Evolutionary conservation across 257 asterid genomes (phyloP).

Genomic region (Solanum ossicruentum): DNA sequence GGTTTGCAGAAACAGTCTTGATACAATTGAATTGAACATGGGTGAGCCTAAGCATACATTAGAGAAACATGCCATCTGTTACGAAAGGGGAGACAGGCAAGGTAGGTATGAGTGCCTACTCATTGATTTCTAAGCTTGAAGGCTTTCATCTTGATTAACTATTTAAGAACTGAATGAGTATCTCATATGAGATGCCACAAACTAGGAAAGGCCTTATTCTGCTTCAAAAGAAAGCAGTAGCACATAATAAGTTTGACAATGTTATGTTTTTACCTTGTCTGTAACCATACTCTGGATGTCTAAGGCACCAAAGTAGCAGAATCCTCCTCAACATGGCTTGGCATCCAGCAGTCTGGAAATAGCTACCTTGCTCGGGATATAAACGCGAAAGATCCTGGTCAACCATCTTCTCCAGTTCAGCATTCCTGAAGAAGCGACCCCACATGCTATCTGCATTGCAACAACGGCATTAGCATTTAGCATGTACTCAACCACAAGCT

Average conservation of each 20-base stretch:
- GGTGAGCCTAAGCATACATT: background rate
- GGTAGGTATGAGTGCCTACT: background rate
- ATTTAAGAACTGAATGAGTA: background rate
- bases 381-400: slow-evolving; percentile 95
- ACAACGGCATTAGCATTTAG: background rate
- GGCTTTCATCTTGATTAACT: background rate
- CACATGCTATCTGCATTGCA: slow-evolving; percentile 78
- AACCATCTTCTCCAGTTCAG: slow-evolving; percentile 93
- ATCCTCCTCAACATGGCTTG: slow-evolving; percentile 83
- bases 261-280: slow-evolving; percentile 54
- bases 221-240: background rate
- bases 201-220: background rate
- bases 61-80: background rate
- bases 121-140: background rate
- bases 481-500: background rate
- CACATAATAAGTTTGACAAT: background rate
- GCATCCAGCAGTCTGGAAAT: slow-evolving; percentile 82
- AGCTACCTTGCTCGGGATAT: slow-evolving; percentile 93
- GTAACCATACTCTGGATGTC: slow-evolving; percentile 75
- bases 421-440: slow-evolving; percentile 89
- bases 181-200: background rate
- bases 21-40: background rate
- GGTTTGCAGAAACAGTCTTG: background rate
- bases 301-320: slow-evolving; percentile 87
- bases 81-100: background rate